A percentile compares a stretch with the other conserved stretches of the same genome.
phyloP scores from a whole-genome alignment of 192 early-diverging fungal genomes.

The Entomortierella parvispora region DNA sequence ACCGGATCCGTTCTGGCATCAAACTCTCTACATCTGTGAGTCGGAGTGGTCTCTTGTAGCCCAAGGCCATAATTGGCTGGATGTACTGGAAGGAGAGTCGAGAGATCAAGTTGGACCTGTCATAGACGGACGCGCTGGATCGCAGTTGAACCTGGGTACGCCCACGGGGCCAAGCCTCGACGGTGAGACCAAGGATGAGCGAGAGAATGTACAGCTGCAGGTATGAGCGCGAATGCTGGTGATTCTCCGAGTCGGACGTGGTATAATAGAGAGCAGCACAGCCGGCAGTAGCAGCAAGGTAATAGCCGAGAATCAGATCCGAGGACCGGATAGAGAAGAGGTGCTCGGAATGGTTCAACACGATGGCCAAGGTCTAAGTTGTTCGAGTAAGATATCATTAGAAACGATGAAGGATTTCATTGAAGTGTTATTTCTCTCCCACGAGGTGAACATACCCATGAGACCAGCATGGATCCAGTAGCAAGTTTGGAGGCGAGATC shows the following conservation, averaged over 20 bases:
- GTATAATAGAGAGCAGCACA: slow-evolving; percentile 2
- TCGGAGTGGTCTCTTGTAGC: slow-evolving; percentile 21
- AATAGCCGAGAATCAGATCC: slow-evolving; percentile 24
- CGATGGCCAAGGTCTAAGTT: slow-evolving; percentile 19
- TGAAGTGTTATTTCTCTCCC: background rate
- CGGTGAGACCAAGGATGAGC: slow-evolving; percentile 4
- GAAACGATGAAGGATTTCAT: background rate
- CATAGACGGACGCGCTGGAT: slow-evolving; percentile 23
- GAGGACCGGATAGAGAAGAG: slow-evolving; percentile 28
- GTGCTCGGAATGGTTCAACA: slow-evolving; percentile 30
- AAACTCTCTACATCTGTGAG: slow-evolving; percentile 13
- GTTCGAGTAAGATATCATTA: background rate
- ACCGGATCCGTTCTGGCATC: slow-evolving; percentile 32
- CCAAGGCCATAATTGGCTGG: slow-evolving; percentile 30
- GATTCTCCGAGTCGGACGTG: background rate
- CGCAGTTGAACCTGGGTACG: slow-evolving; percentile 20
- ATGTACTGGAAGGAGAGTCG: slow-evolving; percentile 39
- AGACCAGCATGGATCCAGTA: slow-evolving; percentile 9
- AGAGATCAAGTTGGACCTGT: slow-evolving; percentile 41
- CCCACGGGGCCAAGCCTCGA: slow-evolving; percentile 35
- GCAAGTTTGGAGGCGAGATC: background rate
- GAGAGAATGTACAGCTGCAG: slow-evolving; percentile 4
- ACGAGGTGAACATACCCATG: slow-evolving; percentile 11
- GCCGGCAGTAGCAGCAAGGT: slow-evolving; percentile 4
- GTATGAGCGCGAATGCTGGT: background rate